These are phyloP conservation scores for Saccharomycopsis vini DNA, from an alignment of 805 yeast genomes.

Conservation along the genomic window DNA sequence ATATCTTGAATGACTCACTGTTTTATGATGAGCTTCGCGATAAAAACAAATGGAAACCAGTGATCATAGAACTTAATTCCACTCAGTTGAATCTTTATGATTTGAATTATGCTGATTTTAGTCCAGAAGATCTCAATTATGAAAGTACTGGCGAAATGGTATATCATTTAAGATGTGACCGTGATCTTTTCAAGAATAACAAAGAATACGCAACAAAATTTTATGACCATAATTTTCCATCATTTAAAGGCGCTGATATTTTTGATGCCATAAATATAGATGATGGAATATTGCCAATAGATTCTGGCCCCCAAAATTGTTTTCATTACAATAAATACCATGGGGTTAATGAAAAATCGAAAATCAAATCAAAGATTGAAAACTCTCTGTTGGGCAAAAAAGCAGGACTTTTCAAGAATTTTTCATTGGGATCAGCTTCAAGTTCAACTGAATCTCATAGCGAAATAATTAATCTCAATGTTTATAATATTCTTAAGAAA, in stretches of 20 bases:
- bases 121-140: constrained; percentile 1
- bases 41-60: constrained; percentile 12
- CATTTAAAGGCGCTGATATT: constrained; percentile 12
- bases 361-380: constrained; percentile 7
- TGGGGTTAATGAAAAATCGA: constrained; percentile 10
- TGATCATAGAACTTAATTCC: constrained; percentile 16
- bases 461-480: constrained; percentile 11
- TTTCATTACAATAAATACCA: constrained; percentile 14
- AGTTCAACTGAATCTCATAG: background rate
- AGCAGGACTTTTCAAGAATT: constrained; percentile 8
- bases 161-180: no score
- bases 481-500: constrained; percentile 10
- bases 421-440: background rate
- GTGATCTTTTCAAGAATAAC: constrained; percentile 8
- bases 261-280: constrained; percentile 17
- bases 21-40: constrained; percentile 3
- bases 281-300: constrained; percentile 16
- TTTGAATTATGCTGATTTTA: constrained; percentile 8
- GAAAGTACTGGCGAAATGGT: background rate
- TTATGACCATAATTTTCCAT: constrained; percentile 9
- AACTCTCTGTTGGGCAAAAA: constrained; percentile 1
- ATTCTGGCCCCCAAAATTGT: constrained; percentile 12
- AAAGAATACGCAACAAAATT: background rate
- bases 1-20: constrained; percentile 9
- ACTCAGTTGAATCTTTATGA: constrained; percentile 16